phyloP scores from a whole-genome alignment of 2,329 filamentous ascomycete species.

The Fusarium fracticaudum region DNA sequence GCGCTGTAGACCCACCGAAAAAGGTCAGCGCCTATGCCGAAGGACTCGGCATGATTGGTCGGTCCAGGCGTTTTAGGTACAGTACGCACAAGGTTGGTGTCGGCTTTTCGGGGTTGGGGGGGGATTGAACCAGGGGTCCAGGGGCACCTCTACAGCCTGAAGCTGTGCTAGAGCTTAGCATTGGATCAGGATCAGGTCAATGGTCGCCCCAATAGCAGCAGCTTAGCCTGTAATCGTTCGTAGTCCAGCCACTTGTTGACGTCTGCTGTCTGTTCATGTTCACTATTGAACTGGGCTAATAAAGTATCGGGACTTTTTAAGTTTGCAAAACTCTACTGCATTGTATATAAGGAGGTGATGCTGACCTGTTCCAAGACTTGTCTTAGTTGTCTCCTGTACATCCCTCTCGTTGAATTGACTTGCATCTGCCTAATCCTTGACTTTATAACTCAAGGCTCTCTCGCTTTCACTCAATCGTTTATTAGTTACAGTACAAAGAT shows the following conservation, averaged over 20 bases:
- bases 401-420: constrained; percentile 1
- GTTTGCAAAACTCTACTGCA: background rate
- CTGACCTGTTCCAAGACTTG: background rate
- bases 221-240: constrained; percentile 1
- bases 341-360: constrained; percentile 10
- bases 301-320: background rate
- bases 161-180: background rate
- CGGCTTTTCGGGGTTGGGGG: background rate
- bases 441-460: background rate
- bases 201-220: background rate
- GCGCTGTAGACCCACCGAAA: background rate
- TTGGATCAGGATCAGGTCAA: background rate
- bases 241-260: background rate
- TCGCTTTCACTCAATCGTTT: constrained; percentile 18
- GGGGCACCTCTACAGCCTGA: constrained; percentile 11
- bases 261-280: background rate
- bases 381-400: background rate
- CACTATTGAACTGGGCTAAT: background rate
- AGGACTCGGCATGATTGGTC: background rate
- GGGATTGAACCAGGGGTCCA: constrained; percentile 11
- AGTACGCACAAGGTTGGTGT: background rate
- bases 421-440: background rate
- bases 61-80: background rate
- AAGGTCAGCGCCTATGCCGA: background rate
- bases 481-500: background rate